These are phyloP conservation scores for Rhynchospora pubera DNA, from an alignment of 176 grass and related monocot genomes.

Conservation along the genomic window DNA sequence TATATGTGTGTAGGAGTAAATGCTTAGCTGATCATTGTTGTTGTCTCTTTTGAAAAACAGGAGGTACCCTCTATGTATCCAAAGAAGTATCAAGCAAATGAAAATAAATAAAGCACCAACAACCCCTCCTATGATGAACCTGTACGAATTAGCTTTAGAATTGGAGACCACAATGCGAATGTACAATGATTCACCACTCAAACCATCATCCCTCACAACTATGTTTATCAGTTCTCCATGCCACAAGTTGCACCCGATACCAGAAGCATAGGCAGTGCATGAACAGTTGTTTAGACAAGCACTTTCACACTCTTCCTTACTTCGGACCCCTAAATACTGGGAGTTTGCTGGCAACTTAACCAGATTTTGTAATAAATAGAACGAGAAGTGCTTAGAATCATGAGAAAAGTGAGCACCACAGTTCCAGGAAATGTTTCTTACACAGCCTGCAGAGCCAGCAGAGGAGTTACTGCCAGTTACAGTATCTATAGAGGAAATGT, in stretches of 20 bases:
- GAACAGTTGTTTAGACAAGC: slow-evolving; percentile 42
- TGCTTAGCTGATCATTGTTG: slow-evolving; percentile 4
- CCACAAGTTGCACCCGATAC: slow-evolving; percentile 31
- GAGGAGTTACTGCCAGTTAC: too few species aligned
- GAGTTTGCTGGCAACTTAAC: slow-evolving; percentile 18
- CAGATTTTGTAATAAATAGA: not conserved
- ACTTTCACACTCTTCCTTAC: slow-evolving; percentile 21
- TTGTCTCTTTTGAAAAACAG: too few species aligned
- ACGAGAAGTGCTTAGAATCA: not conserved
- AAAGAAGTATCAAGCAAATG: not conserved
- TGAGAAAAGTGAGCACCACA: too few species aligned
- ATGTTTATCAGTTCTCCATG: slow-evolving; percentile 23
- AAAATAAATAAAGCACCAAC: not conserved
- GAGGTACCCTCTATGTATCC: not conserved
- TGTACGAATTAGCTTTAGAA: not conserved
- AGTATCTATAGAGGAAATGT: not conserved
- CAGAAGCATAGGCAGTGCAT: slow-evolving; percentile 31
- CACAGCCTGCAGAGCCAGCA: too few species aligned
- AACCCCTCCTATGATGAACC: not conserved
- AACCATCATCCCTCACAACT: slow-evolving; percentile 2
- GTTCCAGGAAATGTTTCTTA: too few species aligned
- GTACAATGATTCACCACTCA: slow-evolving; percentile 1
- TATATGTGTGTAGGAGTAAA: slow-evolving; percentile 28
- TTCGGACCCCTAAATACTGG: not conserved
- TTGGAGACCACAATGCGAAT: slow-evolving; percentile 18